Evolutionary conservation across 495 filamentous ascomycete species (phyloP), one percentile per base, ranked within the genome.

Genomic region (Platismatia glauca): DNA sequence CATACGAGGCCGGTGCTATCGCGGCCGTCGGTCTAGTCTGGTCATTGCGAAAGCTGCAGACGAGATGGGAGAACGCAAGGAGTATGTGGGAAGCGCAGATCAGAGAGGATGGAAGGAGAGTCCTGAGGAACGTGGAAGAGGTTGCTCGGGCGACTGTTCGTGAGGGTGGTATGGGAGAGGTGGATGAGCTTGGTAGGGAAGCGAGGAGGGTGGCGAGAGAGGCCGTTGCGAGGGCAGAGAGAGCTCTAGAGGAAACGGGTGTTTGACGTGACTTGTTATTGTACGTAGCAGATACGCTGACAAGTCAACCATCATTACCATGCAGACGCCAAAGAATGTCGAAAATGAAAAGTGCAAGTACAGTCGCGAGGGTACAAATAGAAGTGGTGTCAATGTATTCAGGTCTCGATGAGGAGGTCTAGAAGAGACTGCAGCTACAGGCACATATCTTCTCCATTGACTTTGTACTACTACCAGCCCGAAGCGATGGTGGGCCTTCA

Each of bases 1-100:
- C 88, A 0, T 95, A 95, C 70, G 89, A 93, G 72, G 85, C 88
- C 16, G 84, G 87, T 37, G 88, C 87, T 18, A 76, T 96, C n/a
- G 89, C 84, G 0, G 90, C 89, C 4, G 71, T 95, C 8, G 91
- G 90, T 11, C 67, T 90, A 8, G 84, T 89, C 7, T 89, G 86
- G 77, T 85, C 87, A 60, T 69, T 92, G 65, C 75, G 86, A 29
- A 77, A 86, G 27, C 78, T 97, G 76, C 93, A 97, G 73, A 84
- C 73, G 66, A 76, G 82, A 67, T 97, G 93, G 93, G 88, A 91
- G 63, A 71, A 68, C 11, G 88, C 86, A 15, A 81, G 86, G 43
- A 73, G 67, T 9, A 83, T 79, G 66, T 97, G 90, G 86, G 84
- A 91, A 70, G 83, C 77, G 6, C 84, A 88, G 68, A 82, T 96